Evolutionary conservation across 2,329 filamentous ascomycete genomes (phyloP), one percentile per base, ranked within the genome.

Genomic region (Dendrostoma leiphaemia): DNA sequence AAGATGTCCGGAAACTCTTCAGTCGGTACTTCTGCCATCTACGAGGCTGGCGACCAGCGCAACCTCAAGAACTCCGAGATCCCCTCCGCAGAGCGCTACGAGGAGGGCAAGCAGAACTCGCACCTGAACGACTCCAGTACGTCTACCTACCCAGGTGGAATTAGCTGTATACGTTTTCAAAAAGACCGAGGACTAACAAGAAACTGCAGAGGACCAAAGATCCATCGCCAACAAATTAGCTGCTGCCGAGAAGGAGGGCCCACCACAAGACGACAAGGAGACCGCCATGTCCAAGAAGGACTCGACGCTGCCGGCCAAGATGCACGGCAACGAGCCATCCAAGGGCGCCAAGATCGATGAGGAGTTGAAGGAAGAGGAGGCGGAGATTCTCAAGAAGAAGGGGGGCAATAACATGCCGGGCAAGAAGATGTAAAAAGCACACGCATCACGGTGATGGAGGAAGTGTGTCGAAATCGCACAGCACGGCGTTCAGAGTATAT

Each of bases 21-120:
- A 67, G 88, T 93, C 67, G 90, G 89, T 62, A 79, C 75, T 68
- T 64, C 72, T 59, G 69, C 72, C 57, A 73, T 90, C 68, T 92
- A 94, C 74, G 88, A 92, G 74, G 85, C 80, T 54, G 86, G 85
- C 55, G 89, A 94, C 72, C 89, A 94, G 78, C 81, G 82, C 64
- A 90, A 84, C 68, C 68, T 72, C 58, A 80, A 82, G 58, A 67
- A 80, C 56, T 76, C 80, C 2, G 76, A 83, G 64, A 41, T 65
- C 8, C 72, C 78, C 38, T 71, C 78, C 23, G 74, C 78, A 19
- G 74, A 81, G 48, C 79, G 84, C 57, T 94, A 83, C 74, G 75
- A 91, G 58, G 87, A 93, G 74, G 90, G 90, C 63, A 77, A 86
- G 69, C 69, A 79, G 55, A 76, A 89, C 69, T 86, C 86, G 49